These are phyloP conservation scores for Solanum chaucha DNA, from an alignment of 257 asterid species.

Conservation along the genomic window DNA sequence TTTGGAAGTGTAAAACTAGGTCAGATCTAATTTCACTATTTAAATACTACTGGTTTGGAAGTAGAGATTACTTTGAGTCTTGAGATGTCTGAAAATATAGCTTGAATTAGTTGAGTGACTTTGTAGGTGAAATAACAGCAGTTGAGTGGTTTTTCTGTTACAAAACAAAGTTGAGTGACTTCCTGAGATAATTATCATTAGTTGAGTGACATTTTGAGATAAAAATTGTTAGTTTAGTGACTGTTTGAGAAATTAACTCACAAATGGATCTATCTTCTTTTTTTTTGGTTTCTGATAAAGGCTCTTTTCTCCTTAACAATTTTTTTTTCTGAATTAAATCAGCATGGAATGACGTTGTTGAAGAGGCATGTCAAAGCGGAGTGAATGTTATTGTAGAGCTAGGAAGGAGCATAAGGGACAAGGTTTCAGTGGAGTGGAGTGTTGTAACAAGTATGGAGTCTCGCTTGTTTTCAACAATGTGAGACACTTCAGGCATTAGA, in stretches of 20 bases:
- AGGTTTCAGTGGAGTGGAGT: conserved; percentile 63
- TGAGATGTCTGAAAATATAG: neutral
- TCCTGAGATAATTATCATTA: too few species aligned
- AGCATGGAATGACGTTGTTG: conserved; percentile 96
- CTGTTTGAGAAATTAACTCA: neutral
- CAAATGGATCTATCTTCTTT: neutral
- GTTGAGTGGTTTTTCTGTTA: neutral
- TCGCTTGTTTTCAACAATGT: conserved; percentile 65
- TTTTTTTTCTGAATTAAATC: conserved; percentile 5
- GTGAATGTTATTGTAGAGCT: conserved; percentile 71
- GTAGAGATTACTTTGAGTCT: neutral
- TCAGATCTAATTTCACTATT: neutral
- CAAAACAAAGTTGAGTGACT: neutral
- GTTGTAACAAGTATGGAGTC: conserved; percentile 76
- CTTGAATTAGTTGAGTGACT: neutral
- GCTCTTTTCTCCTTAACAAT: neutral
- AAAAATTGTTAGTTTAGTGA: neutral
- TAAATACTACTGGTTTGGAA: neutral
- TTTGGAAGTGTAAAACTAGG: neutral
- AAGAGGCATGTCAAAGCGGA: conserved; percentile 86
- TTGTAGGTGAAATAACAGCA: neutral
- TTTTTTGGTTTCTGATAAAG: neutral
- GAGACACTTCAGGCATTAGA: conserved; percentile 89
- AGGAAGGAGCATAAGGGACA: conserved; percentile 82
- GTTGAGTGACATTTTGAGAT: neutral